Base-by-base conservation (phyloP, 2,329 filamentous ascomycete species). In the Tympanopsis confertula region DNA sequence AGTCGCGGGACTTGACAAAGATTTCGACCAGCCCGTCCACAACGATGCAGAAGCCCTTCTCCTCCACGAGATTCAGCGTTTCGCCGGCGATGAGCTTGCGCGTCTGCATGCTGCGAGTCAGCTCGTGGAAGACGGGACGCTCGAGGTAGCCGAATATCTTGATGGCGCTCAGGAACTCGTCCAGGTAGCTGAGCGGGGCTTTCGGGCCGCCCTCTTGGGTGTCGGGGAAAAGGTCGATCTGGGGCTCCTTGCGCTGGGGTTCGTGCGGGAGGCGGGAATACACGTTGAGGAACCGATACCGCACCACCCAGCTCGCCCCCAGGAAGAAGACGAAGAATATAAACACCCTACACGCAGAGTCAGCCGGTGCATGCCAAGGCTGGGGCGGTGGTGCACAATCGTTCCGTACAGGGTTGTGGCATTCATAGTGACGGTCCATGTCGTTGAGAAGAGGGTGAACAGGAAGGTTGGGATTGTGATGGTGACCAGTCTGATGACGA, bases 101-200 rank as follows among this genome's bases (percentile, higher is more conserved):
- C 15, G 93, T 98, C 63, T 98, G 91, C 91, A 98, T 98, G 42
- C 88, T 95, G 42, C 91, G 72, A 0, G 91, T 98, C 49, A 98
- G 72, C 60, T 98, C 91, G 53, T 98, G 93, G 52, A 98, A 98
- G 32, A 98, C 91, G 0, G 89, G 87, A 19, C 91, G 78, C 56
- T 98, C 91, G 30, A 98, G 68, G 53, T 96, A 98, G 5, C 91
- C 91, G 60, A 98, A 98, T 41, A 98, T 91, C 59, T 96, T 98
- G 64, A 98, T 98, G 20, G 93, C 91, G 54, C 88, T 96, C 17
- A 98, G 66, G 50, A 98, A 98, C 57, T 98, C 93, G 59, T 98
- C 91, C 19, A 98, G 69, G 49, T 98, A 98, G 55, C 88, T 98
- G n/a, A 98, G 67, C 1, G 89, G 91, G 1, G 87, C 80, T 58